A percentile compares a stretch with the other conserved stretches of the same genome.
These are phyloP conservation scores for Boletus tomentosulus DNA, from an alignment of 768 basidiomycete species.

Conservation along the genomic window DNA sequence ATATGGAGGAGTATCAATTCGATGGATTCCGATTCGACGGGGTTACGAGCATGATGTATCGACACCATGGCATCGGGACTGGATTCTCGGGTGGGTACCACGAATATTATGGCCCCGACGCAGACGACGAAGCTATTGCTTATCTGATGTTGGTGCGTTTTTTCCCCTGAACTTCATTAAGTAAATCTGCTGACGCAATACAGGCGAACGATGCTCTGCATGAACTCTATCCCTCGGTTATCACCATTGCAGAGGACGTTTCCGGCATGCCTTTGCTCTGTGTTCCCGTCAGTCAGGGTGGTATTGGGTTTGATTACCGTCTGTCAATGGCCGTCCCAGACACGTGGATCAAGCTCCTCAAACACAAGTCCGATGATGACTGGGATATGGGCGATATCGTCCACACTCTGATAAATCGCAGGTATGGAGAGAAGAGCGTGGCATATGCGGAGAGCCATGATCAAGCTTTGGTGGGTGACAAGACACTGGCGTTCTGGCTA, in stretches of 20 bases:
- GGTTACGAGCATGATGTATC: conserved; percentile 99
- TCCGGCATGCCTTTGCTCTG: conserved; percentile 98
- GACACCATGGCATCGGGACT: conserved; percentile 95
- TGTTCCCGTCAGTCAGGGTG: conserved; percentile 71
- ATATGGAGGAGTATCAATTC: conserved; percentile 91
- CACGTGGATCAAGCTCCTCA: conserved; percentile 99
- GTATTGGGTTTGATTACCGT: conserved; percentile 96
- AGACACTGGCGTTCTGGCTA: conserved; percentile 97
- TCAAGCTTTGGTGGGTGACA: conserved; percentile 97
- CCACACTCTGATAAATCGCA: conserved; percentile 85
- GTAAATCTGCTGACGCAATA: conserved; percentile 7
- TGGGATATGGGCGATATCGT: conserved; percentile 90
- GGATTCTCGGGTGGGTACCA: conserved; percentile 98
- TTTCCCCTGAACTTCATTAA: not conserved
- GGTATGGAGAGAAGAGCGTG: conserved; percentile 86
- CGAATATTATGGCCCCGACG: conserved; percentile 88
- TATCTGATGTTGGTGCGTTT: conserved; percentile 92
- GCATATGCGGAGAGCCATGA: conserved; percentile 96
- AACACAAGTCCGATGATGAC: conserved; percentile 80
- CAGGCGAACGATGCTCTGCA: conserved; percentile 94
- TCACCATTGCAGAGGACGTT: conserved; percentile 98
- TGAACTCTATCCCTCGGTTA: conserved; percentile 66
- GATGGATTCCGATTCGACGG: conserved; percentile 99
- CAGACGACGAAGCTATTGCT: conserved; percentile 85
- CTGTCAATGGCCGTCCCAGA: conserved; percentile 98